phyloP scores from a whole-genome alignment of 225 moss, liverwort and hornwort species.

The Neckera pumila region DNA sequence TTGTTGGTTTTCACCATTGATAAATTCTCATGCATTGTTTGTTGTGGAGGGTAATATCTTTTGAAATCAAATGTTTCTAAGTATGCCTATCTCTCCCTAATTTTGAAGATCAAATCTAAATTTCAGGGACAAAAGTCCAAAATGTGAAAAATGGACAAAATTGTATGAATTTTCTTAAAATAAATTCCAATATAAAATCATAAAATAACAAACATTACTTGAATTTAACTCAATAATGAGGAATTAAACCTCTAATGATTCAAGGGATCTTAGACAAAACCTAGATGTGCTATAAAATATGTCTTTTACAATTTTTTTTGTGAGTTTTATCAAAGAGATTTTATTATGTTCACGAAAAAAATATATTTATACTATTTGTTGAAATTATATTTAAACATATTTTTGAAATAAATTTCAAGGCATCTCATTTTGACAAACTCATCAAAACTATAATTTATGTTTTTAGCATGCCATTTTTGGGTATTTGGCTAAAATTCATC shows the following conservation, averaged over 20 bases:
- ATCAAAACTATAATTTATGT: background rate
- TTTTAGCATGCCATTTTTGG: background rate
- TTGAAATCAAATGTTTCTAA: background rate
- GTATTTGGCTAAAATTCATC: background rate
- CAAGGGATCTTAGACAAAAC: background rate
- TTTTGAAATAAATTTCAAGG: background rate
- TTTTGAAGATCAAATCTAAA: background rate
- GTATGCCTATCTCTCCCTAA: accelerated
- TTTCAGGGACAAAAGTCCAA: accelerated
- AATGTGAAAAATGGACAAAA: background rate
- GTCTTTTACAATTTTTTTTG: background rate
- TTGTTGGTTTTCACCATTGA: background rate
- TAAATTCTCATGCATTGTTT: background rate
- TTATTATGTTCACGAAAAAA: background rate
- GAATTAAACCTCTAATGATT: background rate
- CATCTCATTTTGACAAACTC: background rate
- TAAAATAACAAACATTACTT: background rate
- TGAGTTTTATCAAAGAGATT: background rate
- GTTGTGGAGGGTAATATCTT: background rate
- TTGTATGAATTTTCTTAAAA: background rate
- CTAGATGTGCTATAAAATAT: background rate
- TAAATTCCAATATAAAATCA: background rate
- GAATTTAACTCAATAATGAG: accelerated
- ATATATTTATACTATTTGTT: background rate
- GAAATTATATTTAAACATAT: background rate